Evolutionary conservation across 352 stramenopile species (phyloP).

Genomic region (Pythium pyrilobum): DNA sequence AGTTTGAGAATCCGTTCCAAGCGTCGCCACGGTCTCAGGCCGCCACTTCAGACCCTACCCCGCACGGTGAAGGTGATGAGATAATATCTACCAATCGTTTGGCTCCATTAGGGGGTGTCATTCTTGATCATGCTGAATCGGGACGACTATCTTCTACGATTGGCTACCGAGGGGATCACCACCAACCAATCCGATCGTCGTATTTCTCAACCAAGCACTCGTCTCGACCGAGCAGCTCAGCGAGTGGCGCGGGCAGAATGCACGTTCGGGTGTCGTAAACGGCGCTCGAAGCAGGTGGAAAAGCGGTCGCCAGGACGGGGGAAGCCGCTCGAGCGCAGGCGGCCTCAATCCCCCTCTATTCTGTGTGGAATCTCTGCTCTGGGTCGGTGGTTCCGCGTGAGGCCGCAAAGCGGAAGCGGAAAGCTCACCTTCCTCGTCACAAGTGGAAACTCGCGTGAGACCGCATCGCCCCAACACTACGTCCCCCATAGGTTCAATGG

Average conservation of each 20-base stretch:
- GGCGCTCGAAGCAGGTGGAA: conserved; percentile 10
- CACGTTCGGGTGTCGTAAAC: conserved; percentile 11
- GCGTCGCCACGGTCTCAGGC: conserved; percentile 4
- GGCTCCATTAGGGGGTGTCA: conserved; percentile 1
- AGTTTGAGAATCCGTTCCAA: conserved; percentile 1
- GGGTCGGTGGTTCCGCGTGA: not conserved
- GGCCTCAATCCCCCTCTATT: conserved; percentile 3
- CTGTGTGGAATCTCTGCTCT: too few species aligned
- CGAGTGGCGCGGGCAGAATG: conserved; percentile 15
- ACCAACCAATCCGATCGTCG: conserved; percentile 4
- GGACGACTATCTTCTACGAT: conserved; percentile 7
- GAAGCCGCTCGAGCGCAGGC: not conserved
- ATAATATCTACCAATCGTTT: conserved; percentile 18
- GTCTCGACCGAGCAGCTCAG: conserved; percentile 2
- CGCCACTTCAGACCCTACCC: conserved; percentile 14
- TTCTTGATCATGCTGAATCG: conserved; percentile 7
- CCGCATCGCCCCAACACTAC: not conserved
- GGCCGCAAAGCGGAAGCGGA: not conserved
- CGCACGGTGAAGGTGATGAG: conserved; percentile 7
- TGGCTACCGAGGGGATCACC: not conserved
- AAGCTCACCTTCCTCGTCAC: not conserved
- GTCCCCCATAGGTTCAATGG: conserved; percentile 18
- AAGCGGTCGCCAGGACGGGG: too few species aligned
- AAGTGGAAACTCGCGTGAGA: conserved; percentile 15
- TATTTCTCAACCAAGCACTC: conserved; percentile 10